phyloP scores from a whole-genome alignment of 2,329 filamentous ascomycete species.

The Monilinia aucupariae region DNA sequence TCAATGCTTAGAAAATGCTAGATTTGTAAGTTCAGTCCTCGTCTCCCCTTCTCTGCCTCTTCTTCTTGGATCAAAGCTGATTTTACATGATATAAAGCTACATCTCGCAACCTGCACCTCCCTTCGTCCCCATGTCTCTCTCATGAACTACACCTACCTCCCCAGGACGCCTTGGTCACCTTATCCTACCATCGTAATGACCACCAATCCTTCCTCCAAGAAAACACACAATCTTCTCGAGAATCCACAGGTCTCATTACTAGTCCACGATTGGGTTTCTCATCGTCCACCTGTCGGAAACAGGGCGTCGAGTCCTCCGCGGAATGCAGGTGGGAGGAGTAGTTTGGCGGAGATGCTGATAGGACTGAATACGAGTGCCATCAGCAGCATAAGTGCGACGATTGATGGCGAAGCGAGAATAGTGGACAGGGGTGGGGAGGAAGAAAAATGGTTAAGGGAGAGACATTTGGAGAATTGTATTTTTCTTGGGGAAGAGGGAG shows the following conservation, averaged over 20 bases:
- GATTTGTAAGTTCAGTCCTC: constrained; percentile 71
- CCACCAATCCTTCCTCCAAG: constrained; percentile 71
- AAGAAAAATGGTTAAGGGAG: constrained; percentile 78
- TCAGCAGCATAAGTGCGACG: constrained; percentile 85
- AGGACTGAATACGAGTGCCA: constrained; percentile 82
- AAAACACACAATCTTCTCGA: constrained; percentile 76
- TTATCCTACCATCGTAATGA: constrained; percentile 89
- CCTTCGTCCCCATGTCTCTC: constrained; percentile 81
- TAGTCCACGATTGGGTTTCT: constrained; percentile 98
- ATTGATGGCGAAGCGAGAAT: constrained; percentile 84
- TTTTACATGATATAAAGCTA: constrained; percentile 51
- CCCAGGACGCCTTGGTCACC: constrained; percentile 65
- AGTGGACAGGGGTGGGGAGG: constrained; percentile 65
- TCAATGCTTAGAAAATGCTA: constrained; percentile 86
- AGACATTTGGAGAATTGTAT: constrained; percentile 90
- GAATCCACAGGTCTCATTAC: constrained; percentile 83
- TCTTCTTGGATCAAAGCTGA: not conserved
- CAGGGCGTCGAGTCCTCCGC: constrained; percentile 46
- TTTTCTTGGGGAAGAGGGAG: constrained; percentile 56
- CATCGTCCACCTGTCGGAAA: constrained; percentile 80
- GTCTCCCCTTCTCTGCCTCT: not conserved
- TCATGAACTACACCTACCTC: constrained; percentile 99
- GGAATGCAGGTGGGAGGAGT: constrained; percentile 60
- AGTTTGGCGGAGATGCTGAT: constrained; percentile 77
- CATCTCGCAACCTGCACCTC: constrained; percentile 87